These are phyloP conservation scores for Malassezia psittaci DNA, from an alignment of 1,284 basidiomycete species.

Conservation along the genomic window DNA sequence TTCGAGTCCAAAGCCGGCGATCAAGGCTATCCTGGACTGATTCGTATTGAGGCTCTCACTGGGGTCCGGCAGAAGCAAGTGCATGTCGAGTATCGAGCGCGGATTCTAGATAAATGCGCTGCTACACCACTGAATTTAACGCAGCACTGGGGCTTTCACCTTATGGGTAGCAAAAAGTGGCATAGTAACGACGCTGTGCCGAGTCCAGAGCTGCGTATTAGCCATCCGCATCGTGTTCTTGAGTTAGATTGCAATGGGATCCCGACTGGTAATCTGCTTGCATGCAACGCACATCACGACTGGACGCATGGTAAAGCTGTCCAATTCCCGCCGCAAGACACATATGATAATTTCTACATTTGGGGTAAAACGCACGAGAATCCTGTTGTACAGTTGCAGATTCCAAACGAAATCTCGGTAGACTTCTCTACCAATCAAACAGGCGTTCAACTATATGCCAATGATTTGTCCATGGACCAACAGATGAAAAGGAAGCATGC, in stretches of 20 bases:
- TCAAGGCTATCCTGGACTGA: constrained; percentile 31
- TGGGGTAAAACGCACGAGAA: constrained; percentile 21
- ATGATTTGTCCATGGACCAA: constrained; percentile 11
- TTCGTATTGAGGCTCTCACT: constrained; percentile 32
- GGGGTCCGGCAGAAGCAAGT: constrained; percentile 15
- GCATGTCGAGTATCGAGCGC: constrained; percentile 30
- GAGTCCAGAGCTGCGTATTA: constrained; percentile 26
- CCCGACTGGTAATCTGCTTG: constrained; percentile 25
- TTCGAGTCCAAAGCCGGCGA: constrained; percentile 32
- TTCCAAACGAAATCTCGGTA: constrained; percentile 23
- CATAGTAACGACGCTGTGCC: constrained; percentile 17
- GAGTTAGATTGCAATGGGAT: constrained; percentile 23
- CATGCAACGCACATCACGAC: constrained; percentile 17
- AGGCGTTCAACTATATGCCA: constrained; percentile 35
- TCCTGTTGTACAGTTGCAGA: constrained; percentile 4
- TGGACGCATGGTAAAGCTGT: constrained; percentile 25
- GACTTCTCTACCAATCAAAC: constrained; percentile 33
- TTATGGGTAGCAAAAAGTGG: constrained; percentile 18
- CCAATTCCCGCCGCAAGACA: constrained; percentile 18
- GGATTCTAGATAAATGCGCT: constrained; percentile 5
- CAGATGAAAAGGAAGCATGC: constrained; percentile 23
- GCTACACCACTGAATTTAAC: constrained; percentile 41
- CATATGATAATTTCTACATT: constrained; percentile 41
- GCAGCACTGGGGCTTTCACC: constrained; percentile 46
- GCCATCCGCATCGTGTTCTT: constrained; percentile 22